These are phyloP conservation scores for Boletellus sp. DNA, from an alignment of 768 basidiomycete genomes.

Conservation along the genomic window DNA sequence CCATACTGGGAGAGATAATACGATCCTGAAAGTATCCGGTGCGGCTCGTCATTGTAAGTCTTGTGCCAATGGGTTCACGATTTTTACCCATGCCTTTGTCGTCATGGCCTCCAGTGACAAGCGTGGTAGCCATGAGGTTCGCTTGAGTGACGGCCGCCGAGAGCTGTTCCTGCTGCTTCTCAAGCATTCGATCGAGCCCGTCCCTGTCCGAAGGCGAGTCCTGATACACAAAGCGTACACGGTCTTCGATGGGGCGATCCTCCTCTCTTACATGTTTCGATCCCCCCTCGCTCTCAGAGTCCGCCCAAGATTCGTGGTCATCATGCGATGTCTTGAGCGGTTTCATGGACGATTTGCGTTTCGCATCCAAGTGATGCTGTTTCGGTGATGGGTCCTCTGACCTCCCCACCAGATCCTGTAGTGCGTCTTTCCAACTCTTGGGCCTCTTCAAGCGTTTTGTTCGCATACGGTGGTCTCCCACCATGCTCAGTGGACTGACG, in stretches of 20 bases:
- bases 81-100: constrained; percentile 31
- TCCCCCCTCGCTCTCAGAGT: constrained; percentile 52
- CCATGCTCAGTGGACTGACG: constrained; percentile 87
- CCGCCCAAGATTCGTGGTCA: constrained; percentile 51
- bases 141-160: constrained; percentile 51
- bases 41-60: constrained; percentile 92
- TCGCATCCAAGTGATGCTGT: constrained; percentile 22
- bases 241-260: constrained; percentile 71
- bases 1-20: constrained; percentile 95
- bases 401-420: constrained; percentile 45
- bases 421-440: constrained; percentile 58
- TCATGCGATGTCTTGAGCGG: constrained; percentile 27
- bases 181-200: constrained; percentile 27
- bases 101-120: constrained; percentile 30
- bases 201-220: constrained; percentile 13
- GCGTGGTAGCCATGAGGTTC: constrained; percentile 41
- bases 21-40: constrained; percentile 92
- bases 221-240: constrained; percentile 59
- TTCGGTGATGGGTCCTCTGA: constrained; percentile 29
- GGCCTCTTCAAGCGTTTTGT: constrained; percentile 45
- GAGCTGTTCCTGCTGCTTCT: constrained; percentile 50
- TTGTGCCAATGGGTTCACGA: constrained; percentile 72
- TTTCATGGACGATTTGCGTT: constrained; percentile 28
- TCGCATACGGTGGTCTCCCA: constrained; percentile 56
- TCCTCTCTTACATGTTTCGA: constrained; percentile 52